Evolutionary conservation across 108 stramenopile genomes (phyloP).

Genomic region (Bacterosira constricta): DNA sequence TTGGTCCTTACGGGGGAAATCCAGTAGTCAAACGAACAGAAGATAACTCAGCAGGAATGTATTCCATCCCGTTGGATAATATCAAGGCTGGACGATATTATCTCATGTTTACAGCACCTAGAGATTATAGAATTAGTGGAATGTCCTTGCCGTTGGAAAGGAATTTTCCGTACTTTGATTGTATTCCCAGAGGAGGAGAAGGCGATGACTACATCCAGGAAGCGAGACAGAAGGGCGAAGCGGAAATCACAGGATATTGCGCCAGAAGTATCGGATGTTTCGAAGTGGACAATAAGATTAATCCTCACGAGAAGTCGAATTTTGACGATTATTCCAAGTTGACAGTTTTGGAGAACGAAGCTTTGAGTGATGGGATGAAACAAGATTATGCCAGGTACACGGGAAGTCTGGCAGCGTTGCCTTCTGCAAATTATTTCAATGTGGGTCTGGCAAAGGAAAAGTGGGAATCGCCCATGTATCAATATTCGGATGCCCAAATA

Average conservation of each 20-base stretch:
- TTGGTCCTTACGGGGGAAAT: no score
- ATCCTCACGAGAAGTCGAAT: constrained; percentile 9
- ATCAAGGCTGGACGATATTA: constrained; percentile 46
- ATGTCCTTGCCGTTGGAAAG: constrained; percentile 17
- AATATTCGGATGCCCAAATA: constrained; percentile 18
- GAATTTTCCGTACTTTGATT: neutral
- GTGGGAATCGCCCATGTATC: constrained; percentile 19
- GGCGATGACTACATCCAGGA: neutral
- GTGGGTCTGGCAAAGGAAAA: constrained; percentile 9
- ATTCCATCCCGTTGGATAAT: no score
- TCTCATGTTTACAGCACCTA: constrained; percentile 20
- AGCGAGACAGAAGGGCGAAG: constrained; percentile 12
- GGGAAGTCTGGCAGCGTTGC: constrained; percentile 10
- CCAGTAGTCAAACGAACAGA: no score
- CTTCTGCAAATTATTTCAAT: constrained; percentile 9
- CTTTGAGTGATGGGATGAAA: no score
- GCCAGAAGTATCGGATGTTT: constrained; percentile 31
- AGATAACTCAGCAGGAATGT: no score
- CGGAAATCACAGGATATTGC: constrained; percentile 39
- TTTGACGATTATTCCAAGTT: neutral
- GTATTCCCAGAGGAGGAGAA: constrained; percentile 24
- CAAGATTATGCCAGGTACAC: no score
- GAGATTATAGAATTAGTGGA: constrained; percentile 4
- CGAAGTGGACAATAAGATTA: constrained; percentile 14
- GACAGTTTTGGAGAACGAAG: neutral